Percentiles rank a stretch among this genome's conserved stretches.
phyloP scores from a whole-genome alignment of 345 rosid genomes.

The Euphorbia peplus region DNA sequence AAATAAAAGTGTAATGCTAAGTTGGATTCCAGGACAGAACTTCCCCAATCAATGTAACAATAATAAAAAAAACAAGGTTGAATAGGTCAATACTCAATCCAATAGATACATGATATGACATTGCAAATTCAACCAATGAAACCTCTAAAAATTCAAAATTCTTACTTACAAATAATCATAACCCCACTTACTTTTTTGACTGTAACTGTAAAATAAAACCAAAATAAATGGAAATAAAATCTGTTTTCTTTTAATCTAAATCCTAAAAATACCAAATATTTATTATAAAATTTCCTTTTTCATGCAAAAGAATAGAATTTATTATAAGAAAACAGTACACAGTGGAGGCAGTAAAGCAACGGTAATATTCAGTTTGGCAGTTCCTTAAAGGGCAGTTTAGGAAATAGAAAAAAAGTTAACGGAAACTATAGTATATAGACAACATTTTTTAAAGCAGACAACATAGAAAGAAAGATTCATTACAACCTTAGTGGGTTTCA shows the following conservation, averaged over 20 bases:
- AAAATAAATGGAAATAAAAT: too few relatives aligned
- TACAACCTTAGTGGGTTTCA: constrained; percentile 33
- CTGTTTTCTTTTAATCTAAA: too few relatives aligned
- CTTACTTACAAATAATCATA: neutral
- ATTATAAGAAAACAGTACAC: constrained; percentile 4
- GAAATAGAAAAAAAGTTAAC: constrained; percentile 32
- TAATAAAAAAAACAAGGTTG: neutral
- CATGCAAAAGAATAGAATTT: constrained; percentile 18
- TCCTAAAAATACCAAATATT: too few relatives aligned
- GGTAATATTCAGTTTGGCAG: constrained; percentile 47
- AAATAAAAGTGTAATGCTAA: too few relatives aligned
- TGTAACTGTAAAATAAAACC: neutral
- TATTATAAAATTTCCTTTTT: neutral
- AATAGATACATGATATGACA: neutral
- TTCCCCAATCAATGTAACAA: neutral
- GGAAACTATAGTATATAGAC: constrained; percentile 24
- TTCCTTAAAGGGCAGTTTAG: constrained; percentile 42
- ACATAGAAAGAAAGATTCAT: neutral
- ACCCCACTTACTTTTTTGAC: constrained; percentile 2
- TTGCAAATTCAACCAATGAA: constrained; percentile 1
- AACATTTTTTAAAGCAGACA: neutral
- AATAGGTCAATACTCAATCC: neutral
- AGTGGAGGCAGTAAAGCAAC: constrained; percentile 28
- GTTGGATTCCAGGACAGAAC: too few relatives aligned
- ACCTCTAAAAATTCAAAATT: too few relatives aligned